Evolutionary conservation across 768 basidiomycete genomes (phyloP).

Genomic region (Tricholoma sp.): DNA sequence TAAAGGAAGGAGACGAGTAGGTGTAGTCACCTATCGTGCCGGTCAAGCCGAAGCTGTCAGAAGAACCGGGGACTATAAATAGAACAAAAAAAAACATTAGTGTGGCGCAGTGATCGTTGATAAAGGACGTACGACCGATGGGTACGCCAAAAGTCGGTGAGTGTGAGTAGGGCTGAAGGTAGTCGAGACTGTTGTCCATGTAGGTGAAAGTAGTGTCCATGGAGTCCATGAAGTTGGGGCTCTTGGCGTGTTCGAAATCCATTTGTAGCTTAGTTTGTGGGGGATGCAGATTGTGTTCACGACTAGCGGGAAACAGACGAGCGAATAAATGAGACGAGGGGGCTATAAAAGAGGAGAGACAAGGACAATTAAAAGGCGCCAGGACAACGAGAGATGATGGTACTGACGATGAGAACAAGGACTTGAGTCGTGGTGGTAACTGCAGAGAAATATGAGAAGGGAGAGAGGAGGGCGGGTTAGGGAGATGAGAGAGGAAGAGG

Average conservation of each 20-base stretch:
- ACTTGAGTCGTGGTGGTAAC: conserved; percentile 21
- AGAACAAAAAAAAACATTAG: conserved; percentile 8
- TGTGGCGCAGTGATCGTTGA: conserved; percentile 2
- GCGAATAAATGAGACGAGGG: conserved; percentile 19
- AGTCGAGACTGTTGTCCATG: conserved; percentile 50
- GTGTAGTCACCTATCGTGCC: conserved; percentile 48
- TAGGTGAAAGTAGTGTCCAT: conserved; percentile 43
- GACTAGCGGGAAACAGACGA: conserved; percentile 7
- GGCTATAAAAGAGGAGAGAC: conserved; percentile 15
- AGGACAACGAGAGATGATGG: conserved; percentile 24
- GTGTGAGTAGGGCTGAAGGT: conserved; percentile 68
- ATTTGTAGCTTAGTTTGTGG: conserved; percentile 24
- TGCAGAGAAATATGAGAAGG: conserved; percentile 34
- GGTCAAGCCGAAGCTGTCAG: conserved; percentile 57
- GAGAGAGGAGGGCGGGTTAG: conserved; percentile 15
- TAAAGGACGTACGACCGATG: conserved; percentile 52
- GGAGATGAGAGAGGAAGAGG: conserved; percentile 23
- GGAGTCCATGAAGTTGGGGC: conserved; percentile 42
- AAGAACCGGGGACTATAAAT: conserved; percentile 44
- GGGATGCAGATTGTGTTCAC: conserved; percentile 6
- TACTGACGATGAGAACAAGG: conserved; percentile 18
- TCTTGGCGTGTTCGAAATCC: conserved; percentile 48
- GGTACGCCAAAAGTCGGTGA: conserved; percentile 54
- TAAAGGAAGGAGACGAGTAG: conserved; percentile 49
- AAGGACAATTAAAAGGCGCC: conserved; percentile 19